A percentile compares a stretch with the other conserved stretches of the same genome.
Evolutionary conservation across 495 filamentous ascomycete genomes (phyloP).

Genomic region (Pyronema omphalodes): DNA sequence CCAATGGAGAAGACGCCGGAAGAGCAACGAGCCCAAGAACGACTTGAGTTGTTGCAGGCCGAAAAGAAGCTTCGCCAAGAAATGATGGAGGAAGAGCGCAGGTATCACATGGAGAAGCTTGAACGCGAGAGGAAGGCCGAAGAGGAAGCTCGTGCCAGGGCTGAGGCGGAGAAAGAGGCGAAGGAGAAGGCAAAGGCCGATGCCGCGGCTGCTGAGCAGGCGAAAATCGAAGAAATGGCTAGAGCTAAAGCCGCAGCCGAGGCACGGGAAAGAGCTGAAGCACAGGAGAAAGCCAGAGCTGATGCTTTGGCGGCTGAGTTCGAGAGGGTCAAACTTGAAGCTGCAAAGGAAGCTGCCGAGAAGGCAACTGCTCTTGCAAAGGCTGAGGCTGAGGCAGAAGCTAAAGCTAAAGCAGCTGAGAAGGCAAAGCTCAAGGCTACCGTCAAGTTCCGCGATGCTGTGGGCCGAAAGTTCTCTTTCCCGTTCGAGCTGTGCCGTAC

Average conservation of each 20-base stretch:
- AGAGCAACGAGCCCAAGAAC: constrained; percentile 18
- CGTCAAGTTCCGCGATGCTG: constrained; percentile 48
- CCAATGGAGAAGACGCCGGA: constrained; percentile 20
- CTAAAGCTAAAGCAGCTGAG: constrained; percentile 24
- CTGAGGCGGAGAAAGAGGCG: constrained; percentile 25
- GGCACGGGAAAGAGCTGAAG: constrained; percentile 22
- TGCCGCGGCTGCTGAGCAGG: constrained; percentile 32
- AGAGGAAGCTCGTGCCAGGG: constrained; percentile 22
- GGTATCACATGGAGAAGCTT: constrained; percentile 19
- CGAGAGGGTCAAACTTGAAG: constrained; percentile 6
- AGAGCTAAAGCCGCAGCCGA: constrained; percentile 24
- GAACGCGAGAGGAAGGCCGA: constrained; percentile 23
- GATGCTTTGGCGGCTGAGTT: constrained; percentile 24
- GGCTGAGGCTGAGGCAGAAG: constrained; percentile 27
- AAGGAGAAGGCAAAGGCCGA: constrained; percentile 21
- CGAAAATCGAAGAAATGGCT: constrained; percentile 24
- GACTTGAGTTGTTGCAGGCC: constrained; percentile 14
- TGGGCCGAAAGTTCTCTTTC: constrained; percentile 45
- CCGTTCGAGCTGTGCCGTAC: constrained; percentile 47
- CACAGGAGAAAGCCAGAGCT: constrained; percentile 5
- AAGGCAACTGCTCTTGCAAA: constrained; percentile 20
- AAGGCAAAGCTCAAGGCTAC: constrained; percentile 33
- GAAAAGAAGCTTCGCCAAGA: constrained; percentile 22
- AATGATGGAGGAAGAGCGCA: constrained; percentile 22
- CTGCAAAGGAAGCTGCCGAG: constrained; percentile 14